A percentile compares a stretch with the other conserved stretches of the same genome.
phyloP scores from a whole-genome alignment of 2,329 filamentous ascomycete genomes.

The Tolypocladium sp. region DNA sequence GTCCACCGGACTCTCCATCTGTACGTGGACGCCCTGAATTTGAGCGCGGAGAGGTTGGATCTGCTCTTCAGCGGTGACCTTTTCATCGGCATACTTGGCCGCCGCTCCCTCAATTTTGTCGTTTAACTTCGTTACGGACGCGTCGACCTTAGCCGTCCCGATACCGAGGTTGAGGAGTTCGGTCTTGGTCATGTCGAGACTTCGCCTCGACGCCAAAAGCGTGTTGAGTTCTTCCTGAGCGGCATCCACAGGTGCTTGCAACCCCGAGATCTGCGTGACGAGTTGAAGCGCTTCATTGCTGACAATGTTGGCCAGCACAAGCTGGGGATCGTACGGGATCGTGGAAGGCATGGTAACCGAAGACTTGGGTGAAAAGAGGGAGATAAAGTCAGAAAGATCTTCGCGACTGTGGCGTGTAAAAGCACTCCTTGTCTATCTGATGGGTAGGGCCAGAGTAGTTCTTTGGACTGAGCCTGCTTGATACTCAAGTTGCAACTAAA shows the following conservation, averaged over 20 bases:
- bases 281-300: background rate
- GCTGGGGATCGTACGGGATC: background rate
- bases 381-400: too few relatives aligned
- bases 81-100: background rate
- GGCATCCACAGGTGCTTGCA: background rate
- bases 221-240: background rate
- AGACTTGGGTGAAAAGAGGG: background rate
- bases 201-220: background rate
- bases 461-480: background rate
- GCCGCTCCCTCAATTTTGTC: background rate
- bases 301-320: background rate
- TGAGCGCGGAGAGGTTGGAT: background rate
- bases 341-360: background rate
- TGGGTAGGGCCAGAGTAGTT: background rate
- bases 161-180: background rate
- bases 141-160: background rate
- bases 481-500: too few relatives aligned
- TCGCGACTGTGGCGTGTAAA: too few relatives aligned
- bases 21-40: background rate
- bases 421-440: background rate
- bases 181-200: background rate
- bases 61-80: background rate
- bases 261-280: background rate
- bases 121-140: background rate
- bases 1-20: background rate